Percentiles rank a stretch among this genome's conserved stretches.
Evolutionary conservation across 2,329 filamentous ascomycete species (phyloP).

Genomic region (Neofusicoccum ribis): DNA sequence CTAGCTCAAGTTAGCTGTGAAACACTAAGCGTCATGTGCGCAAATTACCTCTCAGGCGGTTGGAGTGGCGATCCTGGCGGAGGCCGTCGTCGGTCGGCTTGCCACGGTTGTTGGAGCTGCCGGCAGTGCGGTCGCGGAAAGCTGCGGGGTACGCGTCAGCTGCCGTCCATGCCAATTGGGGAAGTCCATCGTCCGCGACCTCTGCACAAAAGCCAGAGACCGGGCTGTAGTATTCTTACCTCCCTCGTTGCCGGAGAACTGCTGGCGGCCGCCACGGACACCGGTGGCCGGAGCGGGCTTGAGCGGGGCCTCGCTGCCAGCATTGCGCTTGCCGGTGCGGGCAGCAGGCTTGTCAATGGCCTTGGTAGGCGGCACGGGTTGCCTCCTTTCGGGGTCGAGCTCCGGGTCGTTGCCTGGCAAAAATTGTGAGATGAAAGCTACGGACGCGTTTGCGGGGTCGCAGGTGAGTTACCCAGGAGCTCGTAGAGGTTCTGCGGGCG

Average conservation of each 20-base stretch:
- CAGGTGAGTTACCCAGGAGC: conserved; percentile 77
- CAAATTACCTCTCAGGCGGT: conserved; percentile 39
- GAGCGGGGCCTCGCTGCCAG: conserved; percentile 68
- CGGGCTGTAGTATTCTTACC: conserved; percentile 60
- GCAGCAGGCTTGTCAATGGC: conserved; percentile 80
- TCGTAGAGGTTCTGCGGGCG: conserved; percentile 84
- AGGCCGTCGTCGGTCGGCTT: conserved; percentile 72
- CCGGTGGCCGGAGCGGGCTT: conserved; percentile 38
- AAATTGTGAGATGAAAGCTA: conserved; percentile 27
- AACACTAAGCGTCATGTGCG: conserved; percentile 18
- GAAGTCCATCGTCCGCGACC: background rate
- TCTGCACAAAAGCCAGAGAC: background rate
- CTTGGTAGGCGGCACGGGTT: conserved; percentile 77
- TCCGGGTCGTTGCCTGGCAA: conserved; percentile 67
- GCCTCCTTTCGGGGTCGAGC: conserved; percentile 72
- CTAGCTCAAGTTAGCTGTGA: conserved; percentile 5
- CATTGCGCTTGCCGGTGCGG: conserved; percentile 84
- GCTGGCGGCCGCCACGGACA: conserved; percentile 47
- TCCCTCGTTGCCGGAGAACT: conserved; percentile 76
- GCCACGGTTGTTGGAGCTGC: conserved; percentile 77
- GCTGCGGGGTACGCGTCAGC: conserved; percentile 52
- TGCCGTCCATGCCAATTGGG: background rate
- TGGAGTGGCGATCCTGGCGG: conserved; percentile 47
- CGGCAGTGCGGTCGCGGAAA: conserved; percentile 85
- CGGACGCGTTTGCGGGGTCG: conserved; percentile 21